These are phyloP conservation scores for Pleurotus sapidus DNA, from an alignment of 768 basidiomycete species.

Conservation along the genomic window DNA sequence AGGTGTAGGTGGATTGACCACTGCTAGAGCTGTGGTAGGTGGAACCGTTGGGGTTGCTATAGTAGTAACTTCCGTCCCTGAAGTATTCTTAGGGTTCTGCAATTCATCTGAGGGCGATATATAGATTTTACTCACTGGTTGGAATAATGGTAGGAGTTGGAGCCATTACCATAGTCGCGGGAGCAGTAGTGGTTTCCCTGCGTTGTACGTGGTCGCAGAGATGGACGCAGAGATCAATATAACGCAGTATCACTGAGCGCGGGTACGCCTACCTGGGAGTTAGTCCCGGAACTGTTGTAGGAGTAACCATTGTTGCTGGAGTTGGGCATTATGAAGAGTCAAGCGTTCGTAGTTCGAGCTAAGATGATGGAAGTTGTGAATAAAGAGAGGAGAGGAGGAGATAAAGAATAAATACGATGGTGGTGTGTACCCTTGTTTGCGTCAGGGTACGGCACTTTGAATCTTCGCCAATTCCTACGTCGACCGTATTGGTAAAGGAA, in stretches of 20 bases:
- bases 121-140: constrained; percentile 39
- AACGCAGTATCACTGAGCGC: neutral
- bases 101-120: too few relatives aligned
- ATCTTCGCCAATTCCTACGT: too few relatives aligned
- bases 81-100: neutral
- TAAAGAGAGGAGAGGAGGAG: too few relatives aligned
- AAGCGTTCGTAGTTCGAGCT: too few relatives aligned
- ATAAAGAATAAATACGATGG: too few relatives aligned
- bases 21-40: constrained; percentile 54
- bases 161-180: constrained; percentile 42
- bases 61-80: constrained; percentile 61
- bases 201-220: neutral
- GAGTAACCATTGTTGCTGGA: constrained; percentile 27
- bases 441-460: too few relatives aligned
- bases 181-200: constrained; percentile 64
- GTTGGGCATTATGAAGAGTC: constrained; percentile 15
- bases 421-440: too few relatives aligned
- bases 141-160: constrained; percentile 58
- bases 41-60: constrained; percentile 56
- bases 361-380: too few relatives aligned
- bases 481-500: too few relatives aligned
- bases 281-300: constrained; percentile 48
- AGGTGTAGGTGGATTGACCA: constrained; percentile 49
- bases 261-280: constrained; percentile 39
- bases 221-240: neutral